These are phyloP conservation scores for Aspergillus pseudonomiae DNA, from an alignment of 2,329 filamentous ascomycete genomes.

Conservation along the genomic window DNA sequence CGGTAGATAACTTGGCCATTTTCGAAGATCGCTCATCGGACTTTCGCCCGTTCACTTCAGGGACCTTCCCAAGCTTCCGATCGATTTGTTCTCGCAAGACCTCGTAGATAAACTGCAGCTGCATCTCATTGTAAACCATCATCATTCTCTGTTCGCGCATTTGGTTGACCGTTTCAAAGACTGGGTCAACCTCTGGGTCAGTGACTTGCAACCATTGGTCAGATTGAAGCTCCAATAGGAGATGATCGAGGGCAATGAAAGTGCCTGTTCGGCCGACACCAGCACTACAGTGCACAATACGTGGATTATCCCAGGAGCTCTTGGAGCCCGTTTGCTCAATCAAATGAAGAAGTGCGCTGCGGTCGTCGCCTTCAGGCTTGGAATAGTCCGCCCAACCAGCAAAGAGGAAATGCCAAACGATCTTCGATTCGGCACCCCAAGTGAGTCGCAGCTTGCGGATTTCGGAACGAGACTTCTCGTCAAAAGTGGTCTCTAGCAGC, in stretches of 20 bases:
- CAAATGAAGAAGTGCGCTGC: slow-evolving; percentile 54
- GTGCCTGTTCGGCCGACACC: slow-evolving; percentile 93
- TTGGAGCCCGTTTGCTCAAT: slow-evolving; percentile 53
- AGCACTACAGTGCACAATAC: slow-evolving; percentile 85
- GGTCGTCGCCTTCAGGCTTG: slow-evolving; percentile 65
- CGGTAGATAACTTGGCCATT: slow-evolving; percentile 36
- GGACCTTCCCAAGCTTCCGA: slow-evolving; percentile 34
- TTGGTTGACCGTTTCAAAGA: slow-evolving; percentile 77
- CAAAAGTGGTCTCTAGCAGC: slow-evolving; percentile 58
- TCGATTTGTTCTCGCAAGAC: slow-evolving; percentile 67
- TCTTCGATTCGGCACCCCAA: slow-evolving; percentile 57
- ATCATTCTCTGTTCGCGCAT: slow-evolving; percentile 85
- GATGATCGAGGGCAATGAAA: slow-evolving; percentile 93
- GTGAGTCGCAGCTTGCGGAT: slow-evolving; percentile 69
- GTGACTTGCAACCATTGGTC: slow-evolving; percentile 63
- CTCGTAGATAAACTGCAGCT: slow-evolving; percentile 87
- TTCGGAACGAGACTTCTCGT: slow-evolving; percentile 64
- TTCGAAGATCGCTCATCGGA: slow-evolving; percentile 39
- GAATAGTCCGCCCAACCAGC: slow-evolving; percentile 88
- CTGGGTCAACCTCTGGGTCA: slow-evolving; percentile 62
- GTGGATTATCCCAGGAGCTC: slow-evolving; percentile 63
- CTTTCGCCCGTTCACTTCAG: slow-evolving; percentile 23
- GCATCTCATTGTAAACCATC: slow-evolving; percentile 90
- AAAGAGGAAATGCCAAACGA: slow-evolving; percentile 84
- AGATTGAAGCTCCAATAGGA: slow-evolving; percentile 77